Base-by-base conservation (phyloP, 495 filamentous ascomycete species). In the Neurospora hispaniola region DNA sequence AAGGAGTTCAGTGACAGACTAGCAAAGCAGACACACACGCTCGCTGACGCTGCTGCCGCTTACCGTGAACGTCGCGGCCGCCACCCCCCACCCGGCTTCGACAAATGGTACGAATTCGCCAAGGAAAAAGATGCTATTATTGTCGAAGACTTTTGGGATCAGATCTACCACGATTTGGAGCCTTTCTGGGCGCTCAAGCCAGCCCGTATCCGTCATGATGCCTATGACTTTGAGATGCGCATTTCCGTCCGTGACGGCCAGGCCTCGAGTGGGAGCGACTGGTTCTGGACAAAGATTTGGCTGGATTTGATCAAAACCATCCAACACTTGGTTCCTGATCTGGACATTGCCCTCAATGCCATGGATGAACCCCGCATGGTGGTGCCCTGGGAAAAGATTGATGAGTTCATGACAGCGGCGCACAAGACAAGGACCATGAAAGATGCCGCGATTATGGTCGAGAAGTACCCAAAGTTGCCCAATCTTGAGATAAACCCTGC, bases 41-140 rank as follows among this genome's bases (percentile, higher is more conserved):
- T 93, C 48, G 80, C 82, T 62, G 81, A 88, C 38, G 86, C 89
- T 1, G 90, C 90, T 2, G 82, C 84, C 44, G 86, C 85, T 62
- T 94, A 93, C 79, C 82, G 90, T 38, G 78, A 84, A 54, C 85
- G 83, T 20, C 85, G 91, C 71, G 91, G 91, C 23, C 84, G 91
- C 7, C 90, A 93, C 75, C 91, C 91, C 3, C 91, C 91, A 12
- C 91, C 91, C 10, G 90, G 89, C 5, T 93, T 92, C 76, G 87
- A 90, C 70, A 80, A 80, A 46, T 94, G 91, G 91, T 92, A 88
- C 77, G 79, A 84, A 43, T 93, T 89, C 71, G 91, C 91, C 11
- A 82, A 84, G 72, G 83, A 89, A 69, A 82, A 85, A 12, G 82
- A 87, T 12, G 88, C 87, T 20, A 78, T 90, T 59, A 86, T 91